Percentiles rank a stretch among this genome's conserved stretches.
Conservation (phyloP, 208 protist species). For the Trypanosoma cruzi region DNA sequence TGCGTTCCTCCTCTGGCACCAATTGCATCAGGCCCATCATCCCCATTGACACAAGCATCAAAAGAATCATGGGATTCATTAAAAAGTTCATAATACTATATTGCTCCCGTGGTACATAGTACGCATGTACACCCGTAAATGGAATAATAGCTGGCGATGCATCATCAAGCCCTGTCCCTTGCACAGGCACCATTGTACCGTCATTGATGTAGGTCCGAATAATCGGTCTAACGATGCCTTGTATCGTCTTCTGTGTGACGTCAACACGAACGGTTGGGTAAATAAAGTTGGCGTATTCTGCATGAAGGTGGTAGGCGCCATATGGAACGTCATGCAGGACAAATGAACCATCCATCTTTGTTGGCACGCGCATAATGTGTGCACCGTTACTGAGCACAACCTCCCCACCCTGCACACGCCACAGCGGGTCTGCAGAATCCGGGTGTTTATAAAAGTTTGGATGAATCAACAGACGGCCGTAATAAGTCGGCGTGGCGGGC, state of each 20-base stretch:
- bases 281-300: constrained; percentile 78
- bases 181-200: constrained; percentile 54
- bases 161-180: constrained; percentile 72
- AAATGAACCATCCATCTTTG: constrained; percentile 71
- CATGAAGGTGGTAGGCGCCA: constrained; percentile 82
- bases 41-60: constrained; percentile 67
- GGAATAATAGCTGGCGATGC: constrained; percentile 71
- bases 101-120: constrained; percentile 80
- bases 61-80: constrained; percentile 84
- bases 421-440: constrained; percentile 43
- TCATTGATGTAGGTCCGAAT: constrained; percentile 75
- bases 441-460: constrained; percentile 46
- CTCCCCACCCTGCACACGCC: constrained; percentile 66
- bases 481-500: constrained; percentile 27
- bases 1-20: constrained; percentile 79
- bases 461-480: constrained; percentile 63
- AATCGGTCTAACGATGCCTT: constrained; percentile 31
- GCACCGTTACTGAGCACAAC: constrained; percentile 64
- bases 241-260: constrained; percentile 43
- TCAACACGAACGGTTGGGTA: constrained; percentile 80
- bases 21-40: constrained; percentile 76
- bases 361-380: constrained; percentile 48
- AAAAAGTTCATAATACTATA: constrained; percentile 62
- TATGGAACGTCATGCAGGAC: constrained; percentile 70
- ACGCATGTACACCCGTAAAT: constrained; percentile 41